Base-by-base conservation (phyloP, 768 basidiomycete genomes). In the Tylopilus sp. region DNA sequence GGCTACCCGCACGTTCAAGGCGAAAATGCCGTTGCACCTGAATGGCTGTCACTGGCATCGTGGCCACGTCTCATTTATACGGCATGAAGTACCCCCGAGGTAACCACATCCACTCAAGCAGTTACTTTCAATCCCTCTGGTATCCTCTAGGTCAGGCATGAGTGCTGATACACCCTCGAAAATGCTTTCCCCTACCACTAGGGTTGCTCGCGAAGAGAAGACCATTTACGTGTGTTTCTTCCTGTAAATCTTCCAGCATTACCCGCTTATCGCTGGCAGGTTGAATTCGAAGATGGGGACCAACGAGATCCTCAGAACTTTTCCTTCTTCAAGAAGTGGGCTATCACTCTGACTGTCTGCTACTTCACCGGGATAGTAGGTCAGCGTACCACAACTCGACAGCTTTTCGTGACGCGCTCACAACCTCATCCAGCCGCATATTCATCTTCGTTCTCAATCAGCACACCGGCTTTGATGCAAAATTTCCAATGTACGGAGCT, bases 361-460 rank as follows among this genome's bases (percentile, higher is more conserved):
- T 56, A 46, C 38, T 64, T 69, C 46, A 56, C 60, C 6, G 60
- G 43, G 25, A 48, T 68, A 11, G 52, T 61, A 39, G 55, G 71
- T 61, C 2, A 51, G 38, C 18, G 23, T 23, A 1, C 6, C 6
- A 10, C 0, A 1, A 17, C 8, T 18, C 44, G 18, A 40, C 3
- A 5, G 23, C 12, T 7, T 26, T 7, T 4, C 23, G 12, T 10
- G 4, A 20, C 8, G 26, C 26, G 36, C 21, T 59, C 20, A 65
- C 9, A 10, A 4, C 15, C 5, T 15, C 1, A 1, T 41, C 40
- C 25, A 80, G 85, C 77, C 18, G 73, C 79, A 1, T 65, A 75
- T 6, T 66, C 76, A 2, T 71, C 78, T 4, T 72, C 80, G 0
- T 86, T 79, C 64, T 75, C 75, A 25, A 66, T 81, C 48, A 85